Evolutionary conservation across 768 basidiomycete genomes (phyloP).

Genomic region (Boletellus ananiceps): DNA sequence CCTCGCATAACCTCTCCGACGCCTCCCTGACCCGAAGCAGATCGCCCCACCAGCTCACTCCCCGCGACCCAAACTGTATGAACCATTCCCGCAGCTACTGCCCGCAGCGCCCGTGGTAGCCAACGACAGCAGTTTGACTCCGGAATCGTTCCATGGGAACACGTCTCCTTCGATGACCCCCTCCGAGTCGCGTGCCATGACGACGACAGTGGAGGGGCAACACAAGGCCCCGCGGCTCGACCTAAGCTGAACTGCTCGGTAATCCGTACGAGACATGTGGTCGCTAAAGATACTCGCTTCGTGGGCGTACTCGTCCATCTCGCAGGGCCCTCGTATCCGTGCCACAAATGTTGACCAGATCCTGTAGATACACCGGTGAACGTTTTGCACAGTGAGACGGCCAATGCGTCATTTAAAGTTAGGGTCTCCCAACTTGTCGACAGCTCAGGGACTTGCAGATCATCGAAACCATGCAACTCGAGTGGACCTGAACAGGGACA

Average conservation of each 20-base stretch:
- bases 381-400: neutral
- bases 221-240: slow-evolving; percentile 22
- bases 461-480: neutral
- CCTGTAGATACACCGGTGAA: slow-evolving; percentile 4
- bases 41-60: slow-evolving; percentile 44
- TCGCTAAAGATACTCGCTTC: neutral
- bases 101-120: slow-evolving; percentile 22
- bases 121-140: slow-evolving; percentile 43
- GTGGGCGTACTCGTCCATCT: neutral
- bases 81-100: slow-evolving; percentile 35
- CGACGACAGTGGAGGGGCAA: slow-evolving; percentile 12
- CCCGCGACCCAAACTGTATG: slow-evolving; percentile 38
- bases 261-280: neutral
- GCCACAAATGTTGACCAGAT: neutral
- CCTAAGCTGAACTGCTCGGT: slow-evolving; percentile 21
- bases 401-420: neutral
- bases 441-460: neutral
- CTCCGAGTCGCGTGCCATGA: slow-evolving; percentile 15
- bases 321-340: neutral
- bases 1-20: neutral
- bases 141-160: slow-evolving; percentile 58
- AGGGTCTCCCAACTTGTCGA: neutral
- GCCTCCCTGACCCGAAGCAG: slow-evolving; percentile 29
- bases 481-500: neutral
- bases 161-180: slow-evolving; percentile 42